Conservation (phyloP, 2,329 filamentous ascomycete species). For the Verticillium albo-atrum region DNA sequence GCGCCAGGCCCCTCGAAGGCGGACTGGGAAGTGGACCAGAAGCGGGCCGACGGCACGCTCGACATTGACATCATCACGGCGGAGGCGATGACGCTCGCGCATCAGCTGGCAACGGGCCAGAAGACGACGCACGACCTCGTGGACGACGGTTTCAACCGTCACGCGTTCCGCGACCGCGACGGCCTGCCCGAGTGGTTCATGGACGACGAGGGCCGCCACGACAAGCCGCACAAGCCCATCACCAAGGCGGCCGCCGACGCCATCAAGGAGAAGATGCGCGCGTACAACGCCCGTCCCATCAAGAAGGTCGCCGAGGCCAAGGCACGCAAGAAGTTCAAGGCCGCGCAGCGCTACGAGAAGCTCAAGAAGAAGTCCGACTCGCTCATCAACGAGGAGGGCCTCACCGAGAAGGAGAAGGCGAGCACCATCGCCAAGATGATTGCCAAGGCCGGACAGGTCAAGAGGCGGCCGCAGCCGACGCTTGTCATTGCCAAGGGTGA, state of each 20-base stretch:
- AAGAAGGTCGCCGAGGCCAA: conserved; percentile 98
- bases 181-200: conserved; percentile 97
- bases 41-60: conserved; percentile 57
- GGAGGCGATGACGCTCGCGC: conserved; percentile 96
- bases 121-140: conserved; percentile 74
- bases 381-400: conserved; percentile 80
- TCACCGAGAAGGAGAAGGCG: conserved; percentile 96
- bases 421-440: conserved; percentile 77
- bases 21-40: conserved; percentile 62
- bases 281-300: conserved; percentile 92
- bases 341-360: conserved; percentile 86
- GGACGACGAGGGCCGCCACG: conserved; percentile 83
- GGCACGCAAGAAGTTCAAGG: conserved; percentile 94
- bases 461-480: conserved; percentile 76
- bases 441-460: conserved; percentile 78
- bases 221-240: conserved; percentile 82
- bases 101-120: conserved; percentile 82
- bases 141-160: conserved; percentile 93
- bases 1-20: conserved; percentile 52
- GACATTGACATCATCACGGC: conserved; percentile 99
- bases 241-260: conserved; percentile 83
- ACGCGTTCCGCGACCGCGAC: conserved; percentile 83
- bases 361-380: conserved; percentile 95
- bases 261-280: conserved; percentile 91
- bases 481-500: conserved; percentile 80